Evolutionary conservation across 2,329 filamentous ascomycete genomes (phyloP), one percentile per base, ranked within the genome.

Genomic region (Aureobasidium sp.): DNA sequence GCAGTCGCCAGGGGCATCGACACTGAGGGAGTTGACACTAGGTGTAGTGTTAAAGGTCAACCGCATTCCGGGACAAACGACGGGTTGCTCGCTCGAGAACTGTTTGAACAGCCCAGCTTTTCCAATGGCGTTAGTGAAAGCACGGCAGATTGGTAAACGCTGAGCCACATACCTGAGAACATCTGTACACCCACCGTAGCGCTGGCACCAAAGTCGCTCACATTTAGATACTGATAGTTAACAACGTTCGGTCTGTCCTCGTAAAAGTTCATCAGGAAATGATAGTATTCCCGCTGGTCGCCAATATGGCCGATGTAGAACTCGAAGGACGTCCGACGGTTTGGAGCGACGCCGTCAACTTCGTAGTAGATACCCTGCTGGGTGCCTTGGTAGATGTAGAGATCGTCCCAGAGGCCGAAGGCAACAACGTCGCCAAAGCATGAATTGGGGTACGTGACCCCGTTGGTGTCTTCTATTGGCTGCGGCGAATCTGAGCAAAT

Each of bases 331-430:
- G 62, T 50, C 11, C n/a, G 29, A 5, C 64, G 55, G 15, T 51
- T 54, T 0, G 60, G 58, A 3, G 57, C 49, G 8, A 47, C 40
- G 27, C 64, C 62, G 23, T 59, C 38, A 23, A 65, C 49, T 27
- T 66, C 46, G 46, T 65, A 68, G 57, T 64, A 68, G 60, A 68
- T 63, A 19, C 65, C 64, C 29, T 67, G 64, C 13, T 60, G 60
- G 0, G 63, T 64, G 21, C 61, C 61, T 5, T 33, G 47, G 53
- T 65, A 66, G 47, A 67, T 62, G 61, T 60, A 64, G 5, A 65
- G 61, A 33, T 68, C 66, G 35, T 64, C 63, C 65, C 65, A 67
- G 8, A 53, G 49, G 19, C 33, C 49, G 15, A 27, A 29, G 2
- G 49, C 49, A 9, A 53, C 49, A 2, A 31, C 35, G 15, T 53